These are phyloP conservation scores for Dactylellina parvicollis DNA, from an alignment of 2,329 filamentous ascomycete species.

Conservation along the genomic window DNA sequence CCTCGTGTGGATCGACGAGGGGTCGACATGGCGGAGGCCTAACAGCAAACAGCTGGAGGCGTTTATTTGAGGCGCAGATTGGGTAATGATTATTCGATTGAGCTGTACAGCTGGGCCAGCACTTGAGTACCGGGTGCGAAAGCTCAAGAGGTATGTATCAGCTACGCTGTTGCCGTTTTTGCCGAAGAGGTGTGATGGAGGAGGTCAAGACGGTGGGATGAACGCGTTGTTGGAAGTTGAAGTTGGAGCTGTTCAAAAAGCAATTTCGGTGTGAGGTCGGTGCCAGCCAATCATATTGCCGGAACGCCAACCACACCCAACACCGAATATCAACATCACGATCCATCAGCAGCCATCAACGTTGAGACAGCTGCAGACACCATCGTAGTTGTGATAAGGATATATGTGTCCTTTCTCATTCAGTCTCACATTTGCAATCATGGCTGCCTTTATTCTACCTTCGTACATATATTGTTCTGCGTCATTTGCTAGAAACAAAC, in stretches of 20 bases:
- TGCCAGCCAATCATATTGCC: constrained; percentile 20
- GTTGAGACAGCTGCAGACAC: too few species aligned
- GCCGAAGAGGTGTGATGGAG: constrained; percentile 1
- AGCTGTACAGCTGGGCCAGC: not conserved
- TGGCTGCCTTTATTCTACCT: too few species aligned
- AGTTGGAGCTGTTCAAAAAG: constrained; percentile 33
- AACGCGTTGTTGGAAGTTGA: constrained; percentile 48
- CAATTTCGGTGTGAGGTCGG: constrained; percentile 7
- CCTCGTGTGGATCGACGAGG: constrained; percentile 51
- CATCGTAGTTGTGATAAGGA: too few species aligned
- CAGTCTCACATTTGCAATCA: too few species aligned
- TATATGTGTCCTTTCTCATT: too few species aligned
- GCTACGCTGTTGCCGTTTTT: constrained; percentile 1
- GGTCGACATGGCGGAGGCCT: constrained; percentile 45
- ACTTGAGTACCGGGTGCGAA: not conserved
- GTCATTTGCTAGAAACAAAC: too few species aligned
- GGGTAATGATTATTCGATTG: constrained; percentile 4
- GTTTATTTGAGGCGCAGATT: not conserved
- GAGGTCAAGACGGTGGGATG: constrained; percentile 1
- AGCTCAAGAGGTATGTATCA: not conserved
- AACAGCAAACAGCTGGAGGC: not conserved
- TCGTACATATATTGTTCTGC: too few species aligned
- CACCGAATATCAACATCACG: not conserved
- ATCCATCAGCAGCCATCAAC: too few species aligned
- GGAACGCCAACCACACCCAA: not conserved